phyloP scores from a whole-genome alignment of 176 grass and related monocot species.

The Raddia distichophylla region DNA sequence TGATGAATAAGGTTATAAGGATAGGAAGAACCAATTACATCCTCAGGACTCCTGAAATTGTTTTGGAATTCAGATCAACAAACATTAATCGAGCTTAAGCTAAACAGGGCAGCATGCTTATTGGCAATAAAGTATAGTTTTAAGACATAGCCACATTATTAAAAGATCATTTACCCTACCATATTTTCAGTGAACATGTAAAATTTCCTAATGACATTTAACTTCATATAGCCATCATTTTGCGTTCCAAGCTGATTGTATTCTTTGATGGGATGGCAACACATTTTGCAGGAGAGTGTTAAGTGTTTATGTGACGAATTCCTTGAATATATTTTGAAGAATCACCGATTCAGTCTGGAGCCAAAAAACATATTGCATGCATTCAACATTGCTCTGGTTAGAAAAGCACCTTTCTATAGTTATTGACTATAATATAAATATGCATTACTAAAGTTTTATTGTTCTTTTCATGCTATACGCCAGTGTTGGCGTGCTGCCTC shows the following conservation, averaged over 20 bases:
- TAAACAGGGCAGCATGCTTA: constrained; percentile 10
- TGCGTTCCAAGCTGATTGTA: constrained; percentile 19
- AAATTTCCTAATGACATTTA: not conserved
- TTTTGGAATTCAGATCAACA: constrained; percentile 24
- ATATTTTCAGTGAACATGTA: not conserved
- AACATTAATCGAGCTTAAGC: constrained; percentile 22
- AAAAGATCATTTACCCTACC: constrained; percentile 1
- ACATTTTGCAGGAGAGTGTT: constrained; percentile 63
- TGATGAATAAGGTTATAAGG: constrained; percentile 15
- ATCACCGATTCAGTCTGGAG: constrained; percentile 82
- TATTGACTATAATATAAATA: constrained; percentile 30
- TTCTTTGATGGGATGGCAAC: constrained; percentile 18
- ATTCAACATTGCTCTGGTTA: constrained; percentile 90
- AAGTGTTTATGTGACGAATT: constrained; percentile 69
- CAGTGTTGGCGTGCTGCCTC: constrained; percentile 97
- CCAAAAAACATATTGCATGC: constrained; percentile 78
- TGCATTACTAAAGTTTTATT: constrained; percentile 40
- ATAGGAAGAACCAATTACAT: constrained; percentile 30
- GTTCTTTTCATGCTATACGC: constrained; percentile 46
- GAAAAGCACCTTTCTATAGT: constrained; percentile 30
- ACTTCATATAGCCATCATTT: constrained; percentile 23
- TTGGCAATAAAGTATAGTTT: constrained; percentile 21
- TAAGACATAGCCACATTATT: not conserved
- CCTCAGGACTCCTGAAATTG: not conserved
- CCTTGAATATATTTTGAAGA: constrained; percentile 86